Conservation (phyloP, 2,329 filamentous ascomycete genomes). For the Ceratocystis lukuohia region DNA sequence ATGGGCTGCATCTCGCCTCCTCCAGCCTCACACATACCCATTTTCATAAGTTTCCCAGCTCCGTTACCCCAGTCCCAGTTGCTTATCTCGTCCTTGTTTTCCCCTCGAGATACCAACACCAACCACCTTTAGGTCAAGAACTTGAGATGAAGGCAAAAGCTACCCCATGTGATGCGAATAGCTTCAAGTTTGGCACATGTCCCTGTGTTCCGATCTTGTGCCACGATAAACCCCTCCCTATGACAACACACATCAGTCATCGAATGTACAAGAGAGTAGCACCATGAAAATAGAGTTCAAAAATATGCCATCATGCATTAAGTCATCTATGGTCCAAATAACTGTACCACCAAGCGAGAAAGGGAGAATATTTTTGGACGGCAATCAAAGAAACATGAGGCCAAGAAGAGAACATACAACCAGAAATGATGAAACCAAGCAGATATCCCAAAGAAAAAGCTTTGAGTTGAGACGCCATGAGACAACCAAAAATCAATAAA, state of each 20-base stretch:
- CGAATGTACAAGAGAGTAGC: neutral
- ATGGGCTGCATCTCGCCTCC: neutral
- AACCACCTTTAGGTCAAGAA: no score
- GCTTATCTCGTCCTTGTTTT: no score
- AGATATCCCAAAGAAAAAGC: neutral
- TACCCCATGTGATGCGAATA: no score
- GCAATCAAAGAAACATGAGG: constrained; percentile 3
- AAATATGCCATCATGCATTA: constrained; percentile 6
- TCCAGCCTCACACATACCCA: no score
- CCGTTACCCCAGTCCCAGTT: no score
- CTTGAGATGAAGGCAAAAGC: no score
- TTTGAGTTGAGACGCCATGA: neutral
- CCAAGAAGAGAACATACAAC: neutral
- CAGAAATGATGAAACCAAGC: neutral
- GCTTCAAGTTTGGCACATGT: no score
- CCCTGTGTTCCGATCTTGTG: neutral
- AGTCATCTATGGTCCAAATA: constrained; percentile 7
- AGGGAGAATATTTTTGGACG: neutral
- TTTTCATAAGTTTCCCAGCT: no score
- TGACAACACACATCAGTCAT: no score
- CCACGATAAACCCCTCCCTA: neutral
- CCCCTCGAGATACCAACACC: no score
- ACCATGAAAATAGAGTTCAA: neutral
- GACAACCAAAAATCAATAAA: neutral
- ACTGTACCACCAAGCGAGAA: constrained; percentile 3